Base-by-base conservation (phyloP, 805 yeast genomes). In the Candida sanyiensis region DNA sequence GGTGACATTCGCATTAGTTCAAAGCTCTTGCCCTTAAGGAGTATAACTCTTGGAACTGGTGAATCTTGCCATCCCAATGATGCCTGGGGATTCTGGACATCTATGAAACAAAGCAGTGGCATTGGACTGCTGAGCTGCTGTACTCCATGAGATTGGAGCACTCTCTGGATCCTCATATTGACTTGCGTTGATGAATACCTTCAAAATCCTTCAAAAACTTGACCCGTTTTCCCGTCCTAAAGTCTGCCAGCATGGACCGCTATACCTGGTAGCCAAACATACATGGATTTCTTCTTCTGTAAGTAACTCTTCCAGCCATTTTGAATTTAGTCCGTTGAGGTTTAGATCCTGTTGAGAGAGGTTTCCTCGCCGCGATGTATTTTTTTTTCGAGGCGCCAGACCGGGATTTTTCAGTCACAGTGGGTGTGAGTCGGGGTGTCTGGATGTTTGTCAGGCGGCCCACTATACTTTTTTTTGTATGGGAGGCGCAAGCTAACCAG, bases 251-350 rank as follows among this genome's bases (percentile, higher is more conserved):
- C 21, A 28, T 18, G 32, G 32, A 17, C 22, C 10, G 29, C 29
- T 27, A 16, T 15, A 15, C 26, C 37, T 30, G 36, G 15, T 7
- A 19, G n/a, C n/a, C 7, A 34, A 34, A 85, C 93, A 76, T 85
- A 88, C 93, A 89, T 76, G 97, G 96, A 73, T 88, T 89, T 82
- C 95, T 86, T 81, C 95, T 87, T 83, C 97, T 87, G 85, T 80
- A 89, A 61, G 97, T 88, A 73, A 89, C 94, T 83, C 98, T 90
- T 77, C 88, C 95, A 72, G 96, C 98, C 98, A 93, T 93, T 75
- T 65, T 75, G 44, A 48, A 44, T 42, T 38, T 43, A 39, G 43
- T 39, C 37, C 36, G 31, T 42, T 12, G 29, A 35, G 40, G 33
- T 26, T 37, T n/a, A n/a, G 37, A 35, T 35, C 39, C 32, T 27